Percentiles rank a stretch among this genome's conserved stretches.
phyloP scores from a whole-genome alignment of 768 basidiomycete genomes.

The Lactifluus piperatus region DNA sequence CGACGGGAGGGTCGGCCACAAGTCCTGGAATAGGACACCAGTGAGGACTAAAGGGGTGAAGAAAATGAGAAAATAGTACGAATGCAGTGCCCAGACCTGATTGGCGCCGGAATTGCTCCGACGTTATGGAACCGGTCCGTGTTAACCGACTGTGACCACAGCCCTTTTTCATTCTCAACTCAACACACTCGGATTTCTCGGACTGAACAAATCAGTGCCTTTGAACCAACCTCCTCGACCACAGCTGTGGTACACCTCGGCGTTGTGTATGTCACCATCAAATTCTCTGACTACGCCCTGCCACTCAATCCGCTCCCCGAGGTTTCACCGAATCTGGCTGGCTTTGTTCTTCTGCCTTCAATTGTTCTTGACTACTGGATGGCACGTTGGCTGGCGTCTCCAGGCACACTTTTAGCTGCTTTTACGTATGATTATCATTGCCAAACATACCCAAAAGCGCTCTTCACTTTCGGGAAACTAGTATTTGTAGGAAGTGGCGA shows the following conservation, averaged over 20 bases:
- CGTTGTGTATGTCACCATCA: not conserved
- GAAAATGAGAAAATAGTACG: too few species aligned
- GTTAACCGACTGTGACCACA: too few species aligned
- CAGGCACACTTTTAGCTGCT: constrained; percentile 4
- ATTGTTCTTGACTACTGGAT: not conserved
- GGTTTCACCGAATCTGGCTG: not conserved
- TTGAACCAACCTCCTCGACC: not conserved
- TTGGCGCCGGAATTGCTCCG: too few species aligned
- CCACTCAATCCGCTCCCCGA: not conserved
- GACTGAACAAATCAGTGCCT: too few species aligned
- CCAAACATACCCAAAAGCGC: not conserved
- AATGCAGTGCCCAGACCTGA: too few species aligned
- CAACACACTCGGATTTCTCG: too few species aligned
- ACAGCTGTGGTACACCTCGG: not conserved
- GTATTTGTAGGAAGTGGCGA: not conserved
- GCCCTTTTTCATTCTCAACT: too few species aligned
- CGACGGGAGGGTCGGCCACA: too few species aligned
- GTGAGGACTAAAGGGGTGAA: too few species aligned
- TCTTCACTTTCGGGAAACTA: not conserved
- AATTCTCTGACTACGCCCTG: not conserved
- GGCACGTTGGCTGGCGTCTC: constrained; percentile 5
- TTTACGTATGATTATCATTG: not conserved
- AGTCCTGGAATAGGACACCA: too few species aligned
- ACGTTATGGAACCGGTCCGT: too few species aligned
- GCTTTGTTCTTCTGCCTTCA: not conserved